These are phyloP conservation scores for Leishmania braziliensis DNA, from an alignment of 208 protist genomes.

Conservation along the genomic window DNA sequence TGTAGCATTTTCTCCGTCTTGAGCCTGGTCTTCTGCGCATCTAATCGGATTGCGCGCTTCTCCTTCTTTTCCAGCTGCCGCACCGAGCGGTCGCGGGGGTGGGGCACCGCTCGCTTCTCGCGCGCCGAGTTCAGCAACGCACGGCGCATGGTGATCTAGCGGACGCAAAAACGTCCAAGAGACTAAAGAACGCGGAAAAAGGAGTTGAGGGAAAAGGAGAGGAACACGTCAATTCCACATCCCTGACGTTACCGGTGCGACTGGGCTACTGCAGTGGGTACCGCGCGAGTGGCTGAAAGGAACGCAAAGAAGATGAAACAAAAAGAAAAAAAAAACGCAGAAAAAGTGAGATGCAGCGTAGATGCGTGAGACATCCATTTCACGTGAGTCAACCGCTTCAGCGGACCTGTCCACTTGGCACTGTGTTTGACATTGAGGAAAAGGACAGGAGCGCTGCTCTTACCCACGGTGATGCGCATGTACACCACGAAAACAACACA, in stretches of 20 bases:
- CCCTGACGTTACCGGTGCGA: neutral
- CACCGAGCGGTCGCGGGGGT: slow-evolving; percentile 74
- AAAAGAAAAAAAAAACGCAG: neutral
- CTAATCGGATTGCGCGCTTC: slow-evolving; percentile 44
- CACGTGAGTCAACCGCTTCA: neutral
- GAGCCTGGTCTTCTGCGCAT: slow-evolving; percentile 38
- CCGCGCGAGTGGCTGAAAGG: neutral
- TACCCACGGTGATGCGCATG: too few species aligned
- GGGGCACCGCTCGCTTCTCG: slow-evolving; percentile 39
- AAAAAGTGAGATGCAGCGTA: neutral
- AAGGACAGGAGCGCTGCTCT: neutral
- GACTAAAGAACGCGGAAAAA: neutral
- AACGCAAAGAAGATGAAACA: neutral
- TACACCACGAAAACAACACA: neutral
- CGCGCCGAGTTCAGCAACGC: slow-evolving; percentile 29
- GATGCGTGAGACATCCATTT: neutral
- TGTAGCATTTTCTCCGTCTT: slow-evolving; percentile 42
- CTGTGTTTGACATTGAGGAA: neutral
- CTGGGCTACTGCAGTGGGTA: neutral
- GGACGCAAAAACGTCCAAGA: neutral
- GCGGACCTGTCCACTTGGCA: neutral
- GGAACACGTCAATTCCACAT: neutral
- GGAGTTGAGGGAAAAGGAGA: neutral
- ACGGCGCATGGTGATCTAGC: slow-evolving; percentile 25
- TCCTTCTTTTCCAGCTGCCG: slow-evolving; percentile 70